A percentile compares a stretch with the other conserved stretches of the same genome.
phyloP scores from a whole-genome alignment of 805 yeast genomes.

The Saccharomyces cerevisiae region DNA sequence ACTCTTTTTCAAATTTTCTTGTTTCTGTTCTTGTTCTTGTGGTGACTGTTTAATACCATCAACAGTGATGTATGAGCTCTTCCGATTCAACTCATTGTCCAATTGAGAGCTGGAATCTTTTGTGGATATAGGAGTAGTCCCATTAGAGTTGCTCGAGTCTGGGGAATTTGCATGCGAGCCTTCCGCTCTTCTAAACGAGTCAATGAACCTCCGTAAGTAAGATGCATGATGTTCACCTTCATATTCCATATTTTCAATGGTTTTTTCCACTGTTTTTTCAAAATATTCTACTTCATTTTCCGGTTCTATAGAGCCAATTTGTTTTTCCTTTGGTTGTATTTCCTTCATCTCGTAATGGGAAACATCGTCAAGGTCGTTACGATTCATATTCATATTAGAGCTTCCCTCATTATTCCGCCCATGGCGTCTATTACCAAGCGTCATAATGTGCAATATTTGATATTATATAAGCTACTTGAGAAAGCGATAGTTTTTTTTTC shows the following conservation, averaged over 20 bases:
- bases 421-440: neutral
- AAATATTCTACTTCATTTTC: conserved; percentile 18
- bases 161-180: neutral
- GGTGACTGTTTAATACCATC: conserved; percentile 24
- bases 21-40: conserved; percentile 32
- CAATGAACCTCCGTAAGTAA: conserved; percentile 30
- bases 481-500: neutral
- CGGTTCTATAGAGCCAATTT: conserved; percentile 1
- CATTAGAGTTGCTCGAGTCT: conserved; percentile 8
- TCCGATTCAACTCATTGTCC: conserved; percentile 3
- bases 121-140: neutral
- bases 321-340: conserved; percentile 4
- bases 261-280: conserved; percentile 2
- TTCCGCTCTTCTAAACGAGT: conserved; percentile 36
- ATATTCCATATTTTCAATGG: neutral
- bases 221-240: conserved; percentile 1
- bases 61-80: conserved; percentile 3
- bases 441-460: neutral
- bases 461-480: neutral
- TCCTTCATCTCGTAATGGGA: conserved; percentile 14
- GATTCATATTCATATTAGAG: neutral
- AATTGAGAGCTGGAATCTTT: neutral
- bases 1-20: conserved; percentile 33
- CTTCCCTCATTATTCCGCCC: neutral
- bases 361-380: neutral